Percentiles rank a stretch among this genome's conserved stretches.
Evolutionary conservation across 2,329 filamentous ascomycete species (phyloP).

Genomic region (Ceratocystis albifundus): DNA sequence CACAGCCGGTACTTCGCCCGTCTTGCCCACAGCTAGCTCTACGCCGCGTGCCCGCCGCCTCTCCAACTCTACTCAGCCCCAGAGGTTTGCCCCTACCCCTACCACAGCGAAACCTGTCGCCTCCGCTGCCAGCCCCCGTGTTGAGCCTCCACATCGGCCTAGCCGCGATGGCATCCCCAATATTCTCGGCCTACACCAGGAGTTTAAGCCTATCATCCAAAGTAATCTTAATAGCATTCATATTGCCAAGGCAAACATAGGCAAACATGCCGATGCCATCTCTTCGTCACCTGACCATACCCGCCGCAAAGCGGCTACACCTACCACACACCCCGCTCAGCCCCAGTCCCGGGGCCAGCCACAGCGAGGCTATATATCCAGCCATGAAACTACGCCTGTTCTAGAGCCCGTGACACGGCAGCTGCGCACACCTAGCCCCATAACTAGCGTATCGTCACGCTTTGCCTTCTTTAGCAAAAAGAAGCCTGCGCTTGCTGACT

Average conservation of each 20-base stretch:
- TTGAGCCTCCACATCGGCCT: slow-evolving; percentile 45
- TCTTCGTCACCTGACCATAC: slow-evolving; percentile 10
- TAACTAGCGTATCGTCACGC: slow-evolving; percentile 44
- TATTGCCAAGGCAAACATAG: slow-evolving; percentile 35
- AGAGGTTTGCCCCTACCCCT: background rate
- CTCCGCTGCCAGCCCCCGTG: background rate
- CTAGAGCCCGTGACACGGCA: slow-evolving; percentile 26
- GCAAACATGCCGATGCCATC: slow-evolving; percentile 20
- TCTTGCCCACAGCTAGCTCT: slow-evolving; percentile 38
- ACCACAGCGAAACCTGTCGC: slow-evolving; percentile 3
- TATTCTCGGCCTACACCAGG: slow-evolving; percentile 45
- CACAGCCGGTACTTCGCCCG: slow-evolving; percentile 51
- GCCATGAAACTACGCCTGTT: slow-evolving; percentile 10
- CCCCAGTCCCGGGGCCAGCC: background rate
- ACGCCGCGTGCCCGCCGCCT: slow-evolving; percentile 30
- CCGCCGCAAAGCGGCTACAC: background rate
- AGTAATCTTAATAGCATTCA: slow-evolving; percentile 47
- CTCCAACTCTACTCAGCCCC: background rate
- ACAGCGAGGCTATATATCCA: background rate
- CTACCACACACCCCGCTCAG: background rate
- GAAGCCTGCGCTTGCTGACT: slow-evolving; percentile 35
- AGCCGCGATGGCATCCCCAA: slow-evolving; percentile 57
- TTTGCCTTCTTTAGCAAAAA: slow-evolving; percentile 71
- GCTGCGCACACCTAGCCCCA: slow-evolving; percentile 43
- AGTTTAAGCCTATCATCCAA: slow-evolving; percentile 46